Conservation (phyloP, 129 eudicot genomes). For the Flaveria linearis region DNA sequence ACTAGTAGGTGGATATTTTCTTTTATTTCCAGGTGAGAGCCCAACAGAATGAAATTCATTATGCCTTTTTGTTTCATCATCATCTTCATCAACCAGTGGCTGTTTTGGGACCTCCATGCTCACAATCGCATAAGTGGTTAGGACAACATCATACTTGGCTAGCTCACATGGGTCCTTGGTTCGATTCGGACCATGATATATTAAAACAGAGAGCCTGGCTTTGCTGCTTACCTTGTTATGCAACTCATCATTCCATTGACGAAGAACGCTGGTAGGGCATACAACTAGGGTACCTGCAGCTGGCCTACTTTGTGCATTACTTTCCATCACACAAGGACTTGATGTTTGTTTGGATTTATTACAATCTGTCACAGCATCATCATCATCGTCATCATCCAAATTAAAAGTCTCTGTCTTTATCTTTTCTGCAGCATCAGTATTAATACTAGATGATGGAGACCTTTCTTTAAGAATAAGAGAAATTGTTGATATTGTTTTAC, state of each 20-base stretch:
- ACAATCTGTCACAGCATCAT: slow-evolving; percentile 27
- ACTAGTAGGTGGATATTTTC: slow-evolving; percentile 58
- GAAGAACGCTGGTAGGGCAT: slow-evolving; percentile 95
- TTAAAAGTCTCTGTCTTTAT: slow-evolving; percentile 56
- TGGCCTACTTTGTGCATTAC: slow-evolving; percentile 60
- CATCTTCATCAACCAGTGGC: slow-evolving; percentile 66
- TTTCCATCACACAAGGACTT: slow-evolving; percentile 28
- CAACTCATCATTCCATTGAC: slow-evolving; percentile 94
- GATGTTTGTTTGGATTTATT: slow-evolving; percentile 25
- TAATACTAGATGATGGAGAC: slow-evolving; percentile 52
- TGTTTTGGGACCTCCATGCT: slow-evolving; percentile 97
- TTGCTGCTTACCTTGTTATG: slow-evolving; percentile 61
- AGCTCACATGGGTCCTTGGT: slow-evolving; percentile 83
- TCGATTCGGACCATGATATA: slow-evolving; percentile 86
- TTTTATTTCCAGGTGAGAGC: slow-evolving; percentile 52
- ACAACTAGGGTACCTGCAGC: slow-evolving; percentile 96
- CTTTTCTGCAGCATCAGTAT: slow-evolving; percentile 31
- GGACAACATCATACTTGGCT: slow-evolving; percentile 89
- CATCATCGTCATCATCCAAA: slow-evolving; percentile 78
- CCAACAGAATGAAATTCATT: slow-evolving; percentile 36
- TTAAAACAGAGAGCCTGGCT: slow-evolving; percentile 73
- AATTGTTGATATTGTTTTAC: slow-evolving; percentile 94
- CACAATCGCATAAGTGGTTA: slow-evolving; percentile 93
- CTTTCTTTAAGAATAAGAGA: slow-evolving; percentile 92
- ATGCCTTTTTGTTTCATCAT: slow-evolving; percentile 47